phyloP scores from a whole-genome alignment of 2,329 filamentous ascomycete genomes.

The Acarospora socialis region DNA sequence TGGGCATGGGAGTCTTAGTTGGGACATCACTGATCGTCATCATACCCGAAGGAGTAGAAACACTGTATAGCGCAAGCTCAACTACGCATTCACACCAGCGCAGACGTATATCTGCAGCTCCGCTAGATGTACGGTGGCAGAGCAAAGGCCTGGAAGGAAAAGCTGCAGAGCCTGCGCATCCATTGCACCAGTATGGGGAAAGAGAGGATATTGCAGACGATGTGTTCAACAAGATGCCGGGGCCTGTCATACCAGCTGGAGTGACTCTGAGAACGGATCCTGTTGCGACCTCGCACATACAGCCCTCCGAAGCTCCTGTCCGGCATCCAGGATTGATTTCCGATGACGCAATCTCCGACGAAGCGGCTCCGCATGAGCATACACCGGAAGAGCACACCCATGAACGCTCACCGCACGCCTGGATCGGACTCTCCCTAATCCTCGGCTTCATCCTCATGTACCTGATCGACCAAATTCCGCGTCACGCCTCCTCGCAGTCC shows the following conservation, averaged over 20 bases:
- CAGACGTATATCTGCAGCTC: neutral
- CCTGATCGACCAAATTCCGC: slow-evolving; percentile 73
- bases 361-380: slow-evolving; percentile 16
- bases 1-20: slow-evolving; percentile 87
- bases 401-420: slow-evolving; percentile 46
- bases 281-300: slow-evolving; percentile 6
- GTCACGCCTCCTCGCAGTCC: slow-evolving; percentile 52
- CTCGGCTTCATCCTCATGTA: slow-evolving; percentile 94
- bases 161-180: slow-evolving; percentile 2
- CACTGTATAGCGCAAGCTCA: slow-evolving; percentile 50
- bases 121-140: slow-evolving; percentile 19
- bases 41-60: slow-evolving; percentile 91
- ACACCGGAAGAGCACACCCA: slow-evolving; percentile 22
- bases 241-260: slow-evolving; percentile 18
- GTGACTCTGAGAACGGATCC: slow-evolving; percentile 4
- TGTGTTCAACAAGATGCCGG: slow-evolving; percentile 16
- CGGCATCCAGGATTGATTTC: no score
- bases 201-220: slow-evolving; percentile 9
- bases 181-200: slow-evolving; percentile 1
- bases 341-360: slow-evolving; percentile 2
- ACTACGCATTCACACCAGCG: slow-evolving; percentile 16
- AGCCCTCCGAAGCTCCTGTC: slow-evolving; percentile 12
- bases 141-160: slow-evolving; percentile 1
- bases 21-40: slow-evolving; percentile 94
- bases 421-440: slow-evolving; percentile 75